Evolutionary conservation across 805 yeast genomes (phyloP), one percentile per base, ranked within the genome.

Genomic region (Citeromyces matritensis): DNA sequence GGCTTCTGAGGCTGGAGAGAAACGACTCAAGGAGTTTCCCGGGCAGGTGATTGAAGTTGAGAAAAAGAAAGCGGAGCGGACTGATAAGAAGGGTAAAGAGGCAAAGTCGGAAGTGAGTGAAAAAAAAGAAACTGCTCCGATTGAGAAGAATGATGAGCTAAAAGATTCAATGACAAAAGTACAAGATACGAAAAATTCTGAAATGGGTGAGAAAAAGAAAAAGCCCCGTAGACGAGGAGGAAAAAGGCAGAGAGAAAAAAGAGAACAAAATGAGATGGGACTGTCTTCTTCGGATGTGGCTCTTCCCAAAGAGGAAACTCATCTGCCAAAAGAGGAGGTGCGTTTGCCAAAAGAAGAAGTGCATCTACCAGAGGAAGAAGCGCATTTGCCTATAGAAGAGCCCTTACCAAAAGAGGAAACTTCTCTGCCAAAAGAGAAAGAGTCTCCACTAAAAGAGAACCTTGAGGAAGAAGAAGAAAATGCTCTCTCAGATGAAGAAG

Each of bases 1-100:
- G 31, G 95, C 86, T 40, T 60, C 63, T 33, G 88, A 83, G 48
- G 58, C 66, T 30, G 88, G 88, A 11, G 77, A 73, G 30, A 65
- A 74, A 68, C 63, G 81, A 44, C 55, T 85, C 37, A 69, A 94
- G 52, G 66, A 61, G 31, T 64, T 43, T 36, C 95, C 95, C 1
- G 93, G 93, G 23, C 78, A 77, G 46, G 50, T 53, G 36, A 50
- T 50, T 29, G 55, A 48, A 19, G 37, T 45, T 30, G 50, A 47
- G 33, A 53, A 47, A 15, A 53, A 44, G 15, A 38, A 45, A 28
- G 34, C 39, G 39, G 31, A 41, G 35, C 23, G 24, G 11, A 31
- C n/a, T 8, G 35, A 26, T 15, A 14, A 15, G 14, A 30, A 26
- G 12, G 23, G 15, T 11, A 37, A 38, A 13, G 23, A 27, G 12